Evolutionary conservation across 768 basidiomycete species (phyloP).

Genomic region (Amanita exitialis): DNA sequence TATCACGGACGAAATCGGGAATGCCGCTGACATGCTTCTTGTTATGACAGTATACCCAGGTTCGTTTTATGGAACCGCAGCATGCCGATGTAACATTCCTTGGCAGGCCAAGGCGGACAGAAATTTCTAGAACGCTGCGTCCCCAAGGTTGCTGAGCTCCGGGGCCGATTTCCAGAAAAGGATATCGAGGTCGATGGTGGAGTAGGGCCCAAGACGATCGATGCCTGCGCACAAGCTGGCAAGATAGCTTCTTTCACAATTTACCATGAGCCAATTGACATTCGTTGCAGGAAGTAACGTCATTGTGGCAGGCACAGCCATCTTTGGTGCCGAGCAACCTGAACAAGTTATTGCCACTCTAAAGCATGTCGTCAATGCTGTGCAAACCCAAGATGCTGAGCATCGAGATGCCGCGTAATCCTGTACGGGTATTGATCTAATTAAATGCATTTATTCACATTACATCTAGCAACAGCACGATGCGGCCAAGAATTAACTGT

Average conservation of each 20-base stretch:
- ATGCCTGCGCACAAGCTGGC: slow-evolving; percentile 86
- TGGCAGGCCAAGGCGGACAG: slow-evolving; percentile 81
- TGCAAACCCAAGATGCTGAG: slow-evolving; percentile 36
- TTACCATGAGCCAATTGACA: background rate
- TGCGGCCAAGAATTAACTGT: background rate
- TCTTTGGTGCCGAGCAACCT: slow-evolving; percentile 77
- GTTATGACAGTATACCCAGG: slow-evolving; percentile 99
- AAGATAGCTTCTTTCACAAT: slow-evolving; percentile 7
- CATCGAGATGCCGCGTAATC: background rate
- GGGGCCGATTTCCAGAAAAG: slow-evolving; percentile 82
- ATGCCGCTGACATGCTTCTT: slow-evolving; percentile 85
- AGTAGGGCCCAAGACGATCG: slow-evolving; percentile 86
- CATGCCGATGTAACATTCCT: background rate
- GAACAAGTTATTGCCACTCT: slow-evolving; percentile 66
- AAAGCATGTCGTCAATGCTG: slow-evolving; percentile 60
- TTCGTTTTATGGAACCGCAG: slow-evolving; percentile 15
- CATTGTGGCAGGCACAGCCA: slow-evolving; percentile 94
- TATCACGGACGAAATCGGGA: slow-evolving; percentile 79
- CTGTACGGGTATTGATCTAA: background rate
- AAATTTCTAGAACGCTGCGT: slow-evolving; percentile 93
- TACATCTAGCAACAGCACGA: background rate
- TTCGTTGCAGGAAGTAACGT: slow-evolving; percentile 77
- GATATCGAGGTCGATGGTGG: slow-evolving; percentile 99
- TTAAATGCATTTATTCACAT: background rate
- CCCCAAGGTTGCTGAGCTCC: slow-evolving; percentile 86